phyloP scores from a whole-genome alignment of 495 filamentous ascomycete species.

The Sphaerosporella brunnea region DNA sequence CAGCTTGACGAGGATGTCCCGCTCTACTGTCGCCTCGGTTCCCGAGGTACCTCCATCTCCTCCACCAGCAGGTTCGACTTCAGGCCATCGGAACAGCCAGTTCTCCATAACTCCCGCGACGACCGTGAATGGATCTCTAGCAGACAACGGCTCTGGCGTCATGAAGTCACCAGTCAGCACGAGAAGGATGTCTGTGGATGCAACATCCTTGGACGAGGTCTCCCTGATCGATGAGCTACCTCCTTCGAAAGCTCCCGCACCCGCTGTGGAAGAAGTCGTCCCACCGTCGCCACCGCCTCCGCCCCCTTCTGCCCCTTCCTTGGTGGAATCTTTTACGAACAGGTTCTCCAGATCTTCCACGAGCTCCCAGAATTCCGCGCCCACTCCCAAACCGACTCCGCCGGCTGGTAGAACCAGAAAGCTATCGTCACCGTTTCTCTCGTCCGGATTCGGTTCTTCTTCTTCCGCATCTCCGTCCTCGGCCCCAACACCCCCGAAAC shows the following conservation, averaged over 20 bases:
- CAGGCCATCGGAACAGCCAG: slow-evolving; percentile 19
- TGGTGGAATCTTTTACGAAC: slow-evolving; percentile 25
- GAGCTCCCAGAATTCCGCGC: slow-evolving; percentile 16
- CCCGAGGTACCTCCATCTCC: slow-evolving; percentile 15
- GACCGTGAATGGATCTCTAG: slow-evolving; percentile 19
- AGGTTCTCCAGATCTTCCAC: slow-evolving; percentile 25
- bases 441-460: slow-evolving; percentile 8
- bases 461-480: slow-evolving; percentile 8
- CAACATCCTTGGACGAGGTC: slow-evolving; percentile 25
- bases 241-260: slow-evolving; percentile 9
- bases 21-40: slow-evolving; percentile 20
- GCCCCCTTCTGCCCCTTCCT: slow-evolving; percentile 16
- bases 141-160: slow-evolving; percentile 13
- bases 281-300: slow-evolving; percentile 12
- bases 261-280: slow-evolving; percentile 1
- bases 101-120: slow-evolving; percentile 21
- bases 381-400: slow-evolving; percentile 10
- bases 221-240: slow-evolving; percentile 27
- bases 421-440: slow-evolving; percentile 10
- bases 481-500: slow-evolving; percentile 12
- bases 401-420: slow-evolving; percentile 12
- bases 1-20: slow-evolving; percentile 11
- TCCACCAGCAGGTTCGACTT: slow-evolving; percentile 9
- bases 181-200: slow-evolving; percentile 24
- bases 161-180: slow-evolving; percentile 20